phyloP scores from a whole-genome alignment of 83 land plant genomes.

The Larix sibirica region DNA sequence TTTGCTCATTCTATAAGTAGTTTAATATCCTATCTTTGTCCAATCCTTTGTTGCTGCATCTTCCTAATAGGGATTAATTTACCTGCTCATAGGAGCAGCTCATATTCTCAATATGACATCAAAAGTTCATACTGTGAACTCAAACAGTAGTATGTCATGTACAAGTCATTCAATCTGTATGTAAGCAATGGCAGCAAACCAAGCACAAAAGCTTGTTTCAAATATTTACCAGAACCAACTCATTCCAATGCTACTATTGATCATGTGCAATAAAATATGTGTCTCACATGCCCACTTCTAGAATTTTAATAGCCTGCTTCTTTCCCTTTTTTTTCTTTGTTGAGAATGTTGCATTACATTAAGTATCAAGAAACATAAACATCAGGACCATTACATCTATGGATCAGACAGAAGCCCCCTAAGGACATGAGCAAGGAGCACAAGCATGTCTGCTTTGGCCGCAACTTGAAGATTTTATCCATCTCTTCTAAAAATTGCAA shows the following conservation, averaged over 20 bases:
- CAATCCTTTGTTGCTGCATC: too few species aligned
- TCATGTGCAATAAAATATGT: not conserved
- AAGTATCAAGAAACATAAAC: too few species aligned
- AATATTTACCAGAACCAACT: not conserved
- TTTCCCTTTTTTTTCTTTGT: not conserved
- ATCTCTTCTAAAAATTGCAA: not conserved
- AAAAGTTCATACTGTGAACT: not conserved
- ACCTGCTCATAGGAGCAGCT: not conserved
- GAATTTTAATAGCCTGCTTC: not conserved
- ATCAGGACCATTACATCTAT: too few species aligned
- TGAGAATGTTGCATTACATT: not conserved
- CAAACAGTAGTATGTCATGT: not conserved
- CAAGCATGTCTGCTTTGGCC: not conserved
- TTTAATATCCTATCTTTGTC: not conserved
- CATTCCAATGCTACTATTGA: too few species aligned
- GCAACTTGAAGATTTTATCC: too few species aligned
- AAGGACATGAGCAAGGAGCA: not conserved
- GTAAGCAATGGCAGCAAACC: not conserved
- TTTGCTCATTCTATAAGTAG: not conserved
- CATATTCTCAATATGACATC: not conserved
- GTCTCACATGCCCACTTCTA: not conserved
- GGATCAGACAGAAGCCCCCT: too few species aligned
- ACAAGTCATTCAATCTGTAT: not conserved
- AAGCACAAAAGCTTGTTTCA: not conserved
- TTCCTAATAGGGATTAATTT: too few species aligned